Conservation (phyloP, 768 basidiomycete species). For the Russula abietina region DNA sequence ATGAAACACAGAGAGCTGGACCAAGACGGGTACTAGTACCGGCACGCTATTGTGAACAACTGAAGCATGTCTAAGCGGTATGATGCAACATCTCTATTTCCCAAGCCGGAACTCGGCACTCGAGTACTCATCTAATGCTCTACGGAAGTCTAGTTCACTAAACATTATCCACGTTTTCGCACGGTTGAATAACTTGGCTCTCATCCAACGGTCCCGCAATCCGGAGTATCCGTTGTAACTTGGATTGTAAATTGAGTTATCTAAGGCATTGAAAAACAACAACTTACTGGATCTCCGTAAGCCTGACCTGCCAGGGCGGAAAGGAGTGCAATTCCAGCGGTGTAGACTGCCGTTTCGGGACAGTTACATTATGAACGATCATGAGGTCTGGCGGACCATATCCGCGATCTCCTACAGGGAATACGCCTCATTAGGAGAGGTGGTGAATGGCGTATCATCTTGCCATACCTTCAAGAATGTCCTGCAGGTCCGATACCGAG, state of each 20-base stretch:
- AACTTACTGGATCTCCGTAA: constrained; percentile 75
- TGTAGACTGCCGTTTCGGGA: constrained; percentile 33
- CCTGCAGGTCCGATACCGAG: constrained; percentile 34
- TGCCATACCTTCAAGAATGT: constrained; percentile 51
- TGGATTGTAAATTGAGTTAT: not conserved
- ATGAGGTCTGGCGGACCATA: constrained; percentile 70
- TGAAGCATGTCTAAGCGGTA: not conserved
- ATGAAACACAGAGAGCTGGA: too few relatives aligned
- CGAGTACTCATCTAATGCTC: constrained; percentile 68
- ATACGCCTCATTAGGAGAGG: constrained; percentile 3
- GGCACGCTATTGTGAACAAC: not conserved
- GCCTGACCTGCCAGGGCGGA: constrained; percentile 80
- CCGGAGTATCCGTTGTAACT: constrained; percentile 25
- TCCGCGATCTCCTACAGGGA: constrained; percentile 41
- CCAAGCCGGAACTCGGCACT: constrained; percentile 74
- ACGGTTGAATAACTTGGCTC: not conserved
- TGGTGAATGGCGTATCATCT: not conserved
- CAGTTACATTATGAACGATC: constrained; percentile 58
- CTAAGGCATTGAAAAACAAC: not conserved
- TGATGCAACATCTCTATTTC: constrained; percentile 31
- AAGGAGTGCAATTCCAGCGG: constrained; percentile 68
- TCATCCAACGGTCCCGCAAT: constrained; percentile 10
- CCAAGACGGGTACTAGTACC: too few relatives aligned
- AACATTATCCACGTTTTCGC: constrained; percentile 26
- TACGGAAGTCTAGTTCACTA: constrained; percentile 52